Percentiles rank a stretch among this genome's conserved stretches.
phyloP scores from a whole-genome alignment of 2,329 filamentous ascomycete species.

The Neocucurbitaria cava region DNA sequence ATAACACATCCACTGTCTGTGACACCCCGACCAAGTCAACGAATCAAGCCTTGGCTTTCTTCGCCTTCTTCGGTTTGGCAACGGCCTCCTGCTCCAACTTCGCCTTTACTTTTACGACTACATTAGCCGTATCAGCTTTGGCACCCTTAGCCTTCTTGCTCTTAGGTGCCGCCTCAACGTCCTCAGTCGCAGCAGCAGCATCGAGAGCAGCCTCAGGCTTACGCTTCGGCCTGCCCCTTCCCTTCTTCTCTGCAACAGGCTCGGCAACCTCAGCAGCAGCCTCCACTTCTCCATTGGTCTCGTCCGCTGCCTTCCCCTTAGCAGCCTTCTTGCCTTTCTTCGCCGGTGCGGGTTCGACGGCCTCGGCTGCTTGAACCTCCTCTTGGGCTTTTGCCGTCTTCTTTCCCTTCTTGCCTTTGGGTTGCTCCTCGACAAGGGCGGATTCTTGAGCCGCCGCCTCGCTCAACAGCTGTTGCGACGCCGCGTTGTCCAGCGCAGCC shows the following conservation, averaged over 20 bases:
- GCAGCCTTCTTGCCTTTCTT: constrained; percentile 36
- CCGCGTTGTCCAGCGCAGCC: constrained; percentile 29
- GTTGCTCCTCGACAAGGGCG: constrained; percentile 13
- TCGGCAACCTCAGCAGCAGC: constrained; percentile 5
- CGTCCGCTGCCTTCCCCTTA: constrained; percentile 18
- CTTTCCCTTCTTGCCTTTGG: constrained; percentile 43
- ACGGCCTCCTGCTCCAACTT: constrained; percentile 11
- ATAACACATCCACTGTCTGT: background rate
- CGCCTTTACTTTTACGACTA: constrained; percentile 19
- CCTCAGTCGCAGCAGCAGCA: constrained; percentile 12
- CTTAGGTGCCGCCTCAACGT: constrained; percentile 17
- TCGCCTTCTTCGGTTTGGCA: constrained; percentile 34
- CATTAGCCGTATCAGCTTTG: constrained; percentile 17
- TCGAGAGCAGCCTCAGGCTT: constrained; percentile 28
- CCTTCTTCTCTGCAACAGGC: constrained; percentile 9
- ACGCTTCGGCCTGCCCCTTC: constrained; percentile 15
- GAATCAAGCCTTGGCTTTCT: constrained; percentile 33
- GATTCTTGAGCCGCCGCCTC: constrained; percentile 32
- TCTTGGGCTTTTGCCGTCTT: constrained; percentile 27
- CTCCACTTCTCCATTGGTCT: constrained; percentile 4
- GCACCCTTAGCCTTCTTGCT: constrained; percentile 30
- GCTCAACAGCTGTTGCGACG: constrained; percentile 34
- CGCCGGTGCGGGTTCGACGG: constrained; percentile 15
- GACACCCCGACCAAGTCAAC: background rate
- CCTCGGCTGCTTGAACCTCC: constrained; percentile 13